These are phyloP conservation scores for Amanita jacksonii DNA, from an alignment of 768 basidiomycete species.

Conservation along the genomic window DNA sequence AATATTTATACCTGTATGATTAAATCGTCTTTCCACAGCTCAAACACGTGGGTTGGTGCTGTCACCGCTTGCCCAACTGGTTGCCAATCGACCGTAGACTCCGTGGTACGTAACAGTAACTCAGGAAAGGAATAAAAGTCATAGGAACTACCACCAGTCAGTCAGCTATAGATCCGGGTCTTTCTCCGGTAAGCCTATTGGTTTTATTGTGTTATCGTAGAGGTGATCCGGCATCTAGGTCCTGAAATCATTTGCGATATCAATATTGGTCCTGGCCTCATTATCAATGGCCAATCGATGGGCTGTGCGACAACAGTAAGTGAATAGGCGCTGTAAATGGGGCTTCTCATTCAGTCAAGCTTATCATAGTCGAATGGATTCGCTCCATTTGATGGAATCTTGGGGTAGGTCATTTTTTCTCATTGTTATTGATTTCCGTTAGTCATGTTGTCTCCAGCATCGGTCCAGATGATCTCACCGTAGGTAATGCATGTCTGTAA, in stretches of 20 bases:
- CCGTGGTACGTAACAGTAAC: conserved; percentile 48
- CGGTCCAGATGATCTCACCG: conserved; percentile 48
- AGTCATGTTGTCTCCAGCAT: conserved; percentile 29
- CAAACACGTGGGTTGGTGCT: too few relatives aligned
- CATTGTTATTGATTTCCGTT: neutral
- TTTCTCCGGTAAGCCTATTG: neutral
- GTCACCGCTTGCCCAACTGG: conserved; percentile 39
- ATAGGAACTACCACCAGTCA: conserved; percentile 22
- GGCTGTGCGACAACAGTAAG: conserved; percentile 43
- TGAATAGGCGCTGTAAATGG: neutral
- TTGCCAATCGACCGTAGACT: conserved; percentile 32
- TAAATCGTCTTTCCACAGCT: neutral
- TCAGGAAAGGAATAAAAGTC: neutral
- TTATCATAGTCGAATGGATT: conserved; percentile 28
- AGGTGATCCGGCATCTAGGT: too few relatives aligned
- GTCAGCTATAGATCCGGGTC: conserved; percentile 52
- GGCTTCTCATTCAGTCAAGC: neutral
- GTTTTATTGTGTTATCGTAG: neutral
- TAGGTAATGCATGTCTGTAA: conserved; percentile 18
- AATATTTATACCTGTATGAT: too few relatives aligned
- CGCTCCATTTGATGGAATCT: too few relatives aligned
- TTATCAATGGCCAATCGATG: conserved; percentile 43
- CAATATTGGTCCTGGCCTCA: conserved; percentile 41
- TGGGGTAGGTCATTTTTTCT: conserved; percentile 37
- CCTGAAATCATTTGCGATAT: conserved; percentile 46